phyloP scores from a whole-genome alignment of 495 filamentous ascomycete species.

The Aspergillus diversus region DNA sequence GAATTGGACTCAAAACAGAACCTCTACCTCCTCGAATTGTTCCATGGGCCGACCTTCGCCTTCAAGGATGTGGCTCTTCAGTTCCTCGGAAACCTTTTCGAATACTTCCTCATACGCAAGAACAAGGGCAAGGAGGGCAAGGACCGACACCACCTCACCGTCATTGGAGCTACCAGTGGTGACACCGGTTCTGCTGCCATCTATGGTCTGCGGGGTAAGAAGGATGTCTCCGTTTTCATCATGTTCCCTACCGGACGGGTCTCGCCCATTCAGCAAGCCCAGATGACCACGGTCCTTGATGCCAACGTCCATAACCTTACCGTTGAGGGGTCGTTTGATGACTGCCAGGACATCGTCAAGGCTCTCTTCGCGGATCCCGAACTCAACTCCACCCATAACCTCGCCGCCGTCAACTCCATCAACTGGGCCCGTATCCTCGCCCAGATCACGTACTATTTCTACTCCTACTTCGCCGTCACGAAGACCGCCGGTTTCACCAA shows the following conservation, averaged over 20 bases:
- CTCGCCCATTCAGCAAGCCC: constrained; percentile 85
- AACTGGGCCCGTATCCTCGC: constrained; percentile 91
- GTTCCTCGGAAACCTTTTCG: constrained; percentile 92
- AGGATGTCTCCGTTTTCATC: constrained; percentile 92
- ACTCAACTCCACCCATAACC: constrained; percentile 71
- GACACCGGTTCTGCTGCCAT: constrained; percentile 96
- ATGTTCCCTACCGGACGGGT: constrained; percentile 83
- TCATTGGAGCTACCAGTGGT: constrained; percentile 89
- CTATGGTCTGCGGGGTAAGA: constrained; percentile 95
- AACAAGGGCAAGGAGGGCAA: constrained; percentile 72
- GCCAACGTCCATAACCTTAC: constrained; percentile 85
- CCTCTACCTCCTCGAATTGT: constrained; percentile 87
- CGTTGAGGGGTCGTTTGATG: constrained; percentile 88
- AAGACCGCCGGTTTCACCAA: constrained; percentile 52
- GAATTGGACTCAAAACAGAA: constrained; percentile 67
- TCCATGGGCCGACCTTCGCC: constrained; percentile 95
- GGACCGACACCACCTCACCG: constrained; percentile 83
- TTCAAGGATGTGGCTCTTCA: constrained; percentile 95
- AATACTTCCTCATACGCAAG: constrained; percentile 86
- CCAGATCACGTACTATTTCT: constrained; percentile 92
- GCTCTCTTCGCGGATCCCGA: constrained; percentile 81
- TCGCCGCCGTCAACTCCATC: constrained; percentile 88
- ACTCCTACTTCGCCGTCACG: constrained; percentile 81
- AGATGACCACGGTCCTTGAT: constrained; percentile 92
- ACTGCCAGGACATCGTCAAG: constrained; percentile 97